These are phyloP conservation scores for Zasmidium angulare DNA, from an alignment of 2,329 filamentous ascomycete genomes.

Conservation along the genomic window DNA sequence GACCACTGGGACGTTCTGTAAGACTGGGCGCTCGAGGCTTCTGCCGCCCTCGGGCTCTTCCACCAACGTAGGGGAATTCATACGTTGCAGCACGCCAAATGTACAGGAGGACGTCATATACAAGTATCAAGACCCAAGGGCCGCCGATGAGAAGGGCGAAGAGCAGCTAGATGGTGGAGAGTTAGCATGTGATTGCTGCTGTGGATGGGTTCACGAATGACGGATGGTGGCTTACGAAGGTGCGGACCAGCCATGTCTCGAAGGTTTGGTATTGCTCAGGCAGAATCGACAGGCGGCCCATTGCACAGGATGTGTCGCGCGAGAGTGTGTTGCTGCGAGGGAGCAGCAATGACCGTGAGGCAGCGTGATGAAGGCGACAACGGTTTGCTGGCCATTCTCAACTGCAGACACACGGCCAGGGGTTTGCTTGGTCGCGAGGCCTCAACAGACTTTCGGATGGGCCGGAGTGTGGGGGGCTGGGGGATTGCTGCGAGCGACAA, in stretches of 20 bases:
- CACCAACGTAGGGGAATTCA: conserved; percentile 61
- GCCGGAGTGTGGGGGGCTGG: too few relatives aligned
- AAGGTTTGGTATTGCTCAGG: conserved; percentile 57
- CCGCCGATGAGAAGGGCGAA: conserved; percentile 61
- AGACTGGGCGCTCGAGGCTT: conserved; percentile 63
- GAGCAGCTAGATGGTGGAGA: conserved; percentile 61
- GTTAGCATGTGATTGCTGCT: conserved; percentile 7
- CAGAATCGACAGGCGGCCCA: conserved; percentile 67
- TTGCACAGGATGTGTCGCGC: conserved; percentile 31
- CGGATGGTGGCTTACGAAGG: conserved; percentile 55
- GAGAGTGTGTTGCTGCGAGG: background rate
- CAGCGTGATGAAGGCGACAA: too few relatives aligned
- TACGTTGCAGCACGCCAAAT: conserved; percentile 58
- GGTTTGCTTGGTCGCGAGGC: too few relatives aligned
- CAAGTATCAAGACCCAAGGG: conserved; percentile 61
- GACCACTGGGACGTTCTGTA: conserved; percentile 56
- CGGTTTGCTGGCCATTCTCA: too few relatives aligned
- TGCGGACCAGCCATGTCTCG: conserved; percentile 62
- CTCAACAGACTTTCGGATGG: too few relatives aligned
- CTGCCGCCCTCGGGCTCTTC: conserved; percentile 59
- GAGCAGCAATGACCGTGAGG: too few relatives aligned
- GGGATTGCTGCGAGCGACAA: too few relatives aligned
- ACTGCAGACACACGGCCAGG: too few relatives aligned
- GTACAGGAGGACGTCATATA: conserved; percentile 66
- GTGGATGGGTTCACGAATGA: conserved; percentile 5